These are phyloP conservation scores for Lolium multiflorum DNA, from an alignment of 176 grass and related monocot genomes.

Conservation along the genomic window DNA sequence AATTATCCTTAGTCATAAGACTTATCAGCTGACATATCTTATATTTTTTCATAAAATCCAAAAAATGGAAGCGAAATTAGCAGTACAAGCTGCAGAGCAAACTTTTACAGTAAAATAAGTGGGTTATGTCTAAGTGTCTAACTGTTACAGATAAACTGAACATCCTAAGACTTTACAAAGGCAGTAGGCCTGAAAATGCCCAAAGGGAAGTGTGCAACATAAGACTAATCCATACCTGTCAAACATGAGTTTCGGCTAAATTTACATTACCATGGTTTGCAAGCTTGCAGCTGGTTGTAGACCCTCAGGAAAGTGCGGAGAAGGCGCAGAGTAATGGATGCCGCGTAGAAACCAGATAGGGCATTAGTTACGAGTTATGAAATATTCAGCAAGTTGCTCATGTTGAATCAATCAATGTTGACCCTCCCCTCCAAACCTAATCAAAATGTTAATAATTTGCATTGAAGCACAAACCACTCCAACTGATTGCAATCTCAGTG, in stretches of 20 bases:
- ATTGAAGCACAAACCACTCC: constrained; percentile 13
- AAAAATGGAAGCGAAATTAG: not conserved
- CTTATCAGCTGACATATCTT: not conserved
- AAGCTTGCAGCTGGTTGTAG: not conserved
- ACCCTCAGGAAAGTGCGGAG: constrained; percentile 9
- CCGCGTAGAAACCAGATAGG: not conserved
- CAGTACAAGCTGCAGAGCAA: constrained; percentile 1
- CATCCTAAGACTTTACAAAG: not conserved
- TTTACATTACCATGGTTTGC: not conserved
- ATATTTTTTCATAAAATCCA: not conserved
- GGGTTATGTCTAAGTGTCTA: not conserved
- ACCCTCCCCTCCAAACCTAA: not conserved
- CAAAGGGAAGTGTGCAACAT: not conserved
- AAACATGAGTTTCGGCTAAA: not conserved
- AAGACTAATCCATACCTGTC: constrained; percentile 13
- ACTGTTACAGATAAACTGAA: constrained; percentile 16
- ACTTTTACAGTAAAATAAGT: not conserved
- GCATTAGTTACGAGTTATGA: not conserved
- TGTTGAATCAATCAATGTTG: not conserved
- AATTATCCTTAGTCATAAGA: not conserved
- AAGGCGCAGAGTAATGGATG: constrained; percentile 18
- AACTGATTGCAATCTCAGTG: constrained; percentile 28
- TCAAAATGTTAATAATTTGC: constrained; percentile 5
- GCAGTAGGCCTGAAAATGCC: not conserved
- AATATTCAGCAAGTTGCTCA: constrained; percentile 25